Conservation (phyloP, 2,329 filamentous ascomycete species). For the Diaporthe nobilis region DNA sequence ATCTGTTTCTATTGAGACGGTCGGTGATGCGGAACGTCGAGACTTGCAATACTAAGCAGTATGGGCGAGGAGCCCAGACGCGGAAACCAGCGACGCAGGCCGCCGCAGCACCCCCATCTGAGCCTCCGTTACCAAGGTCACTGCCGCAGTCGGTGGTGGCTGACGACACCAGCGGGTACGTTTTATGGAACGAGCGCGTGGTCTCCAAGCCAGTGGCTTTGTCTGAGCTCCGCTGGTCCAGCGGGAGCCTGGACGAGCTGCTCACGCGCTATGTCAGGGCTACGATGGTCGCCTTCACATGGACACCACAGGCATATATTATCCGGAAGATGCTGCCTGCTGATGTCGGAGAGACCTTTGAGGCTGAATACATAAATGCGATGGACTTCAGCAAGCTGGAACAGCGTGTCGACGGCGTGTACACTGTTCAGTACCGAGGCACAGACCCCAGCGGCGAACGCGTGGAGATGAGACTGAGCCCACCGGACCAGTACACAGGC, state of each 20-base stretch:
- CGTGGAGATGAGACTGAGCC: slow-evolving; percentile 32
- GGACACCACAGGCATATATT: slow-evolving; percentile 27
- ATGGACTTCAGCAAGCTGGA: slow-evolving; percentile 17
- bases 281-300: slow-evolving; percentile 29
- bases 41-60: neutral
- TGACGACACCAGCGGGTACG: neutral
- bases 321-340: slow-evolving; percentile 24
- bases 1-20: neutral
- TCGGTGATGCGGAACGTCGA: slow-evolving; percentile 27
- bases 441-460: neutral
- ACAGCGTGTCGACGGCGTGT: slow-evolving; percentile 32
- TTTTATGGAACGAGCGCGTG: slow-evolving; percentile 27
- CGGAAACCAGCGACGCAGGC: neutral
- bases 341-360: slow-evolving; percentile 8
- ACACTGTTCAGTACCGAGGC: slow-evolving; percentile 33
- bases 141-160: slow-evolving; percentile 10
- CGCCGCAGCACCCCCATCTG: neutral
- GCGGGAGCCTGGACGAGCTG: neutral
- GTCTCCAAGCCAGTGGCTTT: slow-evolving; percentile 16
- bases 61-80: neutral
- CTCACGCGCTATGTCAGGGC: slow-evolving; percentile 33
- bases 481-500: slow-evolving; percentile 5
- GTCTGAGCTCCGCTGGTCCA: neutral
- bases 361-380: neutral
- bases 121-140: slow-evolving; percentile 2